Evolutionary conservation across 164 flowering plant genomes (phyloP).

Genomic region (Taxillus chinensis): DNA sequence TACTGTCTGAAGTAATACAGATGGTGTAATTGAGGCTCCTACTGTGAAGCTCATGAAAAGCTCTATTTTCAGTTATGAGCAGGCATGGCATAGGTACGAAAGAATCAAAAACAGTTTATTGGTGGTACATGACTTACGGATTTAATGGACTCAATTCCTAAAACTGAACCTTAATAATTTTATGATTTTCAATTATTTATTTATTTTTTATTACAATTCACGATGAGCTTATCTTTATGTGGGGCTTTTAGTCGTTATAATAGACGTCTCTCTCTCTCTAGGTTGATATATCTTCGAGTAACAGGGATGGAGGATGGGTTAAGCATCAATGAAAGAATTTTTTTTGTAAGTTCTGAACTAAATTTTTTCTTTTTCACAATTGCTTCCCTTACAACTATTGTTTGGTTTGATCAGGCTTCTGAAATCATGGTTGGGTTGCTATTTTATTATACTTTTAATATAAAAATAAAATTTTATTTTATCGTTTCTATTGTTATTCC

Average conservation of each 20-base stretch:
- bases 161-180: too few species aligned
- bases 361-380: neutral
- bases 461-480: too few species aligned
- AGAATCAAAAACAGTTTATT: neutral
- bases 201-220: neutral
- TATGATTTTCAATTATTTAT: too few species aligned
- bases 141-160: too few species aligned
- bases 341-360: conserved; percentile 45
- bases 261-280: conserved; percentile 12
- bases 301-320: conserved; percentile 96
- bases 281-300: conserved; percentile 81
- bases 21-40: conserved; percentile 42
- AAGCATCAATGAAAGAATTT: conserved; percentile 72
- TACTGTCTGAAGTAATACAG: conserved; percentile 34
- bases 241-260: neutral
- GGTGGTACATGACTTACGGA: too few species aligned
- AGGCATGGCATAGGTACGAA: conserved; percentile 96
- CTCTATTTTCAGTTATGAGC: conserved; percentile 94
- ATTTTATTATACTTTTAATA: too few species aligned
- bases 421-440: too few species aligned
- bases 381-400: neutral
- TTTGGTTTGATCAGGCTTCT: too few species aligned
- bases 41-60: conserved; percentile 81
- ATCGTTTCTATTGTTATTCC: too few species aligned
- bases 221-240: neutral